Conservation (phyloP, 192 early-diverging fungal species). For the Backusella mclennaniae region DNA sequence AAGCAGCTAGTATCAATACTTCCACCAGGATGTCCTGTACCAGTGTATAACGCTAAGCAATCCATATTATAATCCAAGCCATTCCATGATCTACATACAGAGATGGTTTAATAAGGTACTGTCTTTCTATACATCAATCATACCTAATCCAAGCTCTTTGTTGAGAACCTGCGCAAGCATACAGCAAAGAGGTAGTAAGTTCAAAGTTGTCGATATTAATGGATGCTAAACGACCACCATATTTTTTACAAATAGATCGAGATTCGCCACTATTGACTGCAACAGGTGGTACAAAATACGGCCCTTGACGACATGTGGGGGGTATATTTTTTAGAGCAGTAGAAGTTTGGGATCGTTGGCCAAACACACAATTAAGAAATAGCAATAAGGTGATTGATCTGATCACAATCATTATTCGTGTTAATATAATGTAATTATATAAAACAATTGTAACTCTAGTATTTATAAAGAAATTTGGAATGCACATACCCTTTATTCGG, state of each 20-base stretch:
- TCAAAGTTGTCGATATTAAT: not conserved
- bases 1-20: not conserved
- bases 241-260: not conserved
- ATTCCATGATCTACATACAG: not conserved
- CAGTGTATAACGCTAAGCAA: not conserved
- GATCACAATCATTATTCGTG: not conserved
- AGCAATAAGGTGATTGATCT: not conserved
- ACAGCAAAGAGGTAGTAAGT: not conserved
- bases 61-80: not conserved
- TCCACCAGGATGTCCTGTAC: not conserved
- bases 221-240: not conserved
- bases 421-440: not conserved
- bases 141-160: not conserved
- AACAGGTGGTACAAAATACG: not conserved
- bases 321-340: not conserved
- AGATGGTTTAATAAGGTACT: not conserved
- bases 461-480: not conserved
- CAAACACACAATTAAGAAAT: not conserved
- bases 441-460: not conserved
- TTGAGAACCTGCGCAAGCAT: not conserved
- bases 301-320: not conserved
- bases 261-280: not conserved
- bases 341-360: not conserved
- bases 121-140: not conserved
- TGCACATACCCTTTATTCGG: not conserved